These are phyloP conservation scores for Mycena olivaceomarginata DNA, from an alignment of 768 basidiomycete species.

Conservation along the genomic window DNA sequence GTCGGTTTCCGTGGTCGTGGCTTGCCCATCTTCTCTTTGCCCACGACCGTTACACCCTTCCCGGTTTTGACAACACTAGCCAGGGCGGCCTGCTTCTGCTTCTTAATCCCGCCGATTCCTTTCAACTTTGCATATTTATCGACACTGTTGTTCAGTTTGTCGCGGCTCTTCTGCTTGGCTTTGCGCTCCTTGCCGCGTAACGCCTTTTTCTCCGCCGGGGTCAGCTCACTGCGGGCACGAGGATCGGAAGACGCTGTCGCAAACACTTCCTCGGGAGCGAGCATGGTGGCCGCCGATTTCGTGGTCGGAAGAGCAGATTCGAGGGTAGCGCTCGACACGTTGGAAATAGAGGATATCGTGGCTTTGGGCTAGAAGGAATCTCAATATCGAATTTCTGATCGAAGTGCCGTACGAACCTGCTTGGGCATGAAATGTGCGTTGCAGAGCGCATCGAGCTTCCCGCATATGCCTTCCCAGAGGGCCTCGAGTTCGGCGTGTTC, in stretches of 20 bases:
- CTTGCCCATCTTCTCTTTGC: constrained; percentile 74
- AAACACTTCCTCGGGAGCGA: constrained; percentile 96
- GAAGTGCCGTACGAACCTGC: constrained; percentile 68
- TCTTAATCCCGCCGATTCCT: constrained; percentile 75
- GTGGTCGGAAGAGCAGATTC: constrained; percentile 95
- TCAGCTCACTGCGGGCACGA: constrained; percentile 86
- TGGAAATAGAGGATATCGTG: constrained; percentile 88
- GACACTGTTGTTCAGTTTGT: constrained; percentile 77
- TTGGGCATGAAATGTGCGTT: constrained; percentile 98
- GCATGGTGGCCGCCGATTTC: constrained; percentile 83
- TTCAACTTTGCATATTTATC: constrained; percentile 78
- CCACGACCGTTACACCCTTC: constrained; percentile 91
- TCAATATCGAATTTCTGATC: constrained; percentile 1
- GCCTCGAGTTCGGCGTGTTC: constrained; percentile 93
- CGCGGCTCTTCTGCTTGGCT: constrained; percentile 79
- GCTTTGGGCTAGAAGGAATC: constrained; percentile 83
- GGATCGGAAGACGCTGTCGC: constrained; percentile 73
- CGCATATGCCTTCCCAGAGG: constrained; percentile 90
- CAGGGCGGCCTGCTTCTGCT: constrained; percentile 90
- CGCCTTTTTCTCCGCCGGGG: constrained; percentile 88
- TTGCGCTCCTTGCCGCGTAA: constrained; percentile 83
- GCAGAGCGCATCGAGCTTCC: constrained; percentile 94
- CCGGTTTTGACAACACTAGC: constrained; percentile 90
- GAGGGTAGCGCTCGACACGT: constrained; percentile 86
- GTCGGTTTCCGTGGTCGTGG: constrained; percentile 44